These are phyloP conservation scores for Diplocarpon rosae DNA, from an alignment of 2,329 filamentous ascomycete species.

Conservation along the genomic window DNA sequence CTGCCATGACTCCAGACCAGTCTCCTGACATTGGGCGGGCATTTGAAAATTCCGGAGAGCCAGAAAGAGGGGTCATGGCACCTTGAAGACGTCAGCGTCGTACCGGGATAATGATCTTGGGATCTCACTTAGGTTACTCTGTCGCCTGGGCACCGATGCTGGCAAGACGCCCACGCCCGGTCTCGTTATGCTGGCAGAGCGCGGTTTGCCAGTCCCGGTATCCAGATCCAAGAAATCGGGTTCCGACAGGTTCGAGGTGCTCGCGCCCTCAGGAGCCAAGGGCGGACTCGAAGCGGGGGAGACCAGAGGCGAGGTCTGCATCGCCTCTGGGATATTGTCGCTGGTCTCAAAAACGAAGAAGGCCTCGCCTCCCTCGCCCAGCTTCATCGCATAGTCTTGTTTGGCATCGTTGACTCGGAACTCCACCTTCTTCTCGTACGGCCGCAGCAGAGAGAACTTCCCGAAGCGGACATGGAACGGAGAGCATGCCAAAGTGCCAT, in stretches of 20 bases:
- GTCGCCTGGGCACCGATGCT: slow-evolving; percentile 24
- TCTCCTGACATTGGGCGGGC: slow-evolving; percentile 39
- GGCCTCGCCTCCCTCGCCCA: slow-evolving; percentile 92
- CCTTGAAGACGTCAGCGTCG: slow-evolving; percentile 18
- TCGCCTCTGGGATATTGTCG: slow-evolving; percentile 77
- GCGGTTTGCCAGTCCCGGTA: slow-evolving; percentile 29
- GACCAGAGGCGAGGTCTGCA: slow-evolving; percentile 90
- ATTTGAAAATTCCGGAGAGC: slow-evolving; percentile 39
- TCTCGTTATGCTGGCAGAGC: slow-evolving; percentile 31
- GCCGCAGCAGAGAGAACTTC: slow-evolving; percentile 91
- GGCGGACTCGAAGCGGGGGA: slow-evolving; percentile 81
- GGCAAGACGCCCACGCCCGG: slow-evolving; percentile 37
- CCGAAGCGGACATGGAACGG: slow-evolving; percentile 98
- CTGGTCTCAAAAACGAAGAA: slow-evolving; percentile 98
- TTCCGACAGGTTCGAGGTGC: slow-evolving; percentile 45
- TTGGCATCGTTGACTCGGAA: slow-evolving; percentile 89
- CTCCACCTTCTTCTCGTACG: slow-evolving; percentile 97
- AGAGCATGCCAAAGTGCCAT: slow-evolving; percentile 81
- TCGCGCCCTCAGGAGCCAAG: slow-evolving; percentile 37
- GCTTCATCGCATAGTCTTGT: slow-evolving; percentile 94
- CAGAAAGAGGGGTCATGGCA: slow-evolving; percentile 39
- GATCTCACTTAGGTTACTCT: slow-evolving; percentile 24
- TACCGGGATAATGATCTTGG: not conserved
- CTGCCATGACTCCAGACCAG: slow-evolving; percentile 32
- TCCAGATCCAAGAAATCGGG: slow-evolving; percentile 59